Conservation (phyloP, 1,139 yeast species). For the Suhomyces yuchorum region DNA sequence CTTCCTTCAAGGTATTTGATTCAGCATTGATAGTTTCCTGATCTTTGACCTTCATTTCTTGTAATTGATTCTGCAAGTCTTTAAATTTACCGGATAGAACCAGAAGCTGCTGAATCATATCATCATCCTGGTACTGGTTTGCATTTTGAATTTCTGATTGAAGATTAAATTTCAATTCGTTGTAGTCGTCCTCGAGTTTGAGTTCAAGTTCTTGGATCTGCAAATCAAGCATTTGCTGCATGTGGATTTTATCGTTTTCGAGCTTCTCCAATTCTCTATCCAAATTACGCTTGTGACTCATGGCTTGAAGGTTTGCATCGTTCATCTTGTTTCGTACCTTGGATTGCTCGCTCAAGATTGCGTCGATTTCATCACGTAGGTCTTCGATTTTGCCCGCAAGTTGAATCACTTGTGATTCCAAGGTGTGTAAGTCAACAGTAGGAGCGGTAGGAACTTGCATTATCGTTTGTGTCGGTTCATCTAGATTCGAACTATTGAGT, state of each 20-base stretch:
- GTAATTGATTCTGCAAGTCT: constrained; percentile 17
- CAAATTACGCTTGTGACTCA: constrained; percentile 11
- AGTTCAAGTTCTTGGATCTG: constrained; percentile 17
- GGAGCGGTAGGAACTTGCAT: not conserved
- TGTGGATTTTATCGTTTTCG: constrained; percentile 14
- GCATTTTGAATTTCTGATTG: constrained; percentile 34
- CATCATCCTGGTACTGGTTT: constrained; percentile 29
- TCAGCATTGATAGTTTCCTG: constrained; percentile 20
- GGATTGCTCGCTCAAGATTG: constrained; percentile 16
- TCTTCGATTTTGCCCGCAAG: constrained; percentile 13
- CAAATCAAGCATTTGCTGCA: constrained; percentile 17
- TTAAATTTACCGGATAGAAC: constrained; percentile 18
- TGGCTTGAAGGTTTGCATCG: constrained; percentile 12
- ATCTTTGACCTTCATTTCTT: constrained; percentile 17
- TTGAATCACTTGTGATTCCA: constrained; percentile 8
- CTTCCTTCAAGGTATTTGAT: constrained; percentile 21
- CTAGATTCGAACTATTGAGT: not conserved
- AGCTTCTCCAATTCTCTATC: constrained; percentile 15
- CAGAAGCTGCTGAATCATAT: constrained; percentile 21
- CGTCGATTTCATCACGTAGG: constrained; percentile 16
- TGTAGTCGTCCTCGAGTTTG: constrained; percentile 30
- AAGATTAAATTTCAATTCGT: constrained; percentile 36
- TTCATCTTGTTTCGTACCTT: constrained; percentile 13
- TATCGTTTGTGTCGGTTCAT: not conserved
- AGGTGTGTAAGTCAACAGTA: constrained; percentile 2